Evolutionary conservation across 2,329 filamentous ascomycete genomes (phyloP).

Genomic region (Xylaria sp.): DNA sequence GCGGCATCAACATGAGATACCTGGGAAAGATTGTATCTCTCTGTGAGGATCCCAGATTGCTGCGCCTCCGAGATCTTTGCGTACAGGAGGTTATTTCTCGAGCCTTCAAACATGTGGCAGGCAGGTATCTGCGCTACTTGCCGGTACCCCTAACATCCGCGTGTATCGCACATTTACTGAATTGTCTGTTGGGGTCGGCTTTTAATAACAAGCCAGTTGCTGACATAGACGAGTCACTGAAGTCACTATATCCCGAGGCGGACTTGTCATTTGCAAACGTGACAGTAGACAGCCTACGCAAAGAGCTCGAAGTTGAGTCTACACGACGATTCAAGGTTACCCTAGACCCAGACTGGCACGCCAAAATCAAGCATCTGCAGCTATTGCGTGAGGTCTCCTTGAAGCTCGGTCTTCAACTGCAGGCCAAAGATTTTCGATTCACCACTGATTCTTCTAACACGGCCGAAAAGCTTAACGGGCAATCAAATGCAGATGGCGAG

Average conservation of each 20-base stretch:
- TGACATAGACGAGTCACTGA: conserved; percentile 79
- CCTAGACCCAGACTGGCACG: conserved; percentile 75
- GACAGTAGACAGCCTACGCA: conserved; percentile 76
- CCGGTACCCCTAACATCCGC: conserved; percentile 83
- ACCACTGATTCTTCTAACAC: conserved; percentile 53
- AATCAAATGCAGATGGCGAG: conserved; percentile 58
- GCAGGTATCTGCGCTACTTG: conserved; percentile 81
- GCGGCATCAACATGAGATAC: conserved; percentile 96
- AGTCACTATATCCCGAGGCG: conserved; percentile 80
- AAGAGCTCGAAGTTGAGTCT: conserved; percentile 78
- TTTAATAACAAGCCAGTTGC: conserved; percentile 82
- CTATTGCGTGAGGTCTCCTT: conserved; percentile 88
- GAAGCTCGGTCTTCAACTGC: conserved; percentile 90
- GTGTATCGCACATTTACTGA: conserved; percentile 87
- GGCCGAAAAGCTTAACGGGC: conserved; percentile 54
- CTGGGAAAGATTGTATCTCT: conserved; percentile 84
- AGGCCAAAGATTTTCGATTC: conserved; percentile 81
- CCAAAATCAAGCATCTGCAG: conserved; percentile 77
- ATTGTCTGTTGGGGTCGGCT: conserved; percentile 85
- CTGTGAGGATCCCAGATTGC: conserved; percentile 76
- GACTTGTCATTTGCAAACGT: conserved; percentile 84
- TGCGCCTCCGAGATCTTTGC: conserved; percentile 80
- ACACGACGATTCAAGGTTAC: conserved; percentile 79
- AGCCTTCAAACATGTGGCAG: conserved; percentile 92
- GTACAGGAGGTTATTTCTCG: conserved; percentile 95